phyloP scores from a whole-genome alignment of 768 basidiomycete genomes.

The Coprinopsis cinerea region DNA sequence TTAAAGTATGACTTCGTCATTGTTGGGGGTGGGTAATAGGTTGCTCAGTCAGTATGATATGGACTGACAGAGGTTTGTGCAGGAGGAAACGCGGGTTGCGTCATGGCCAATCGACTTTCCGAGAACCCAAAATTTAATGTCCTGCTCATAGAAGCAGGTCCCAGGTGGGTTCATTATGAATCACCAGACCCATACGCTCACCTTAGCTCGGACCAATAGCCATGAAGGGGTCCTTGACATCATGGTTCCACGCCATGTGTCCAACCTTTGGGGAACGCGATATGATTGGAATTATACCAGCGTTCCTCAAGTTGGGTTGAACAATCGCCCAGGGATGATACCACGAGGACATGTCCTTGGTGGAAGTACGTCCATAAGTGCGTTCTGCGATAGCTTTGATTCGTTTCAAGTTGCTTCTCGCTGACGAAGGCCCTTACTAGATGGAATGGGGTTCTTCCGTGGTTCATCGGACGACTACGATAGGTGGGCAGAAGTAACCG shows the following conservation, averaged over 20 bases:
- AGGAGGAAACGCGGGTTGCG: constrained; percentile 13
- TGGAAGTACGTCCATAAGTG: constrained; percentile 27
- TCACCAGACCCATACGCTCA: neutral
- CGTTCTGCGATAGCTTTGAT: constrained; percentile 5
- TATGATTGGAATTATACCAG: constrained; percentile 33
- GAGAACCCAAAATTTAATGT: constrained; percentile 11
- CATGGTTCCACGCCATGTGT: constrained; percentile 17
- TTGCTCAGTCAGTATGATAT: neutral
- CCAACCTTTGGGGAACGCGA: constrained; percentile 12
- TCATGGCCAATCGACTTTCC: constrained; percentile 8
- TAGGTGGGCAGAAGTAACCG: constrained; percentile 8
- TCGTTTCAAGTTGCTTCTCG: neutral
- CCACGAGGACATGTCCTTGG: constrained; percentile 26
- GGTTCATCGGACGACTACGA: constrained; percentile 13
- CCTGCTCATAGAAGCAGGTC: constrained; percentile 13
- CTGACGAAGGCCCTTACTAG: neutral
- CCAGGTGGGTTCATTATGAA: constrained; percentile 5
- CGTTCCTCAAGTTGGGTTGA: constrained; percentile 21
- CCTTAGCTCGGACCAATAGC: constrained; percentile 7
- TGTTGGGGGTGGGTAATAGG: constrained; percentile 17
- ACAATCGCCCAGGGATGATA: constrained; percentile 20
- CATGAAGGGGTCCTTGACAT: constrained; percentile 16
- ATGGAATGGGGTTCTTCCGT: constrained; percentile 12
- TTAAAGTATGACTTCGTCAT: constrained; percentile 18
- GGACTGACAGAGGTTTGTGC: neutral